Conservation (phyloP, 768 basidiomycete genomes). For the Serendipita indica region DNA sequence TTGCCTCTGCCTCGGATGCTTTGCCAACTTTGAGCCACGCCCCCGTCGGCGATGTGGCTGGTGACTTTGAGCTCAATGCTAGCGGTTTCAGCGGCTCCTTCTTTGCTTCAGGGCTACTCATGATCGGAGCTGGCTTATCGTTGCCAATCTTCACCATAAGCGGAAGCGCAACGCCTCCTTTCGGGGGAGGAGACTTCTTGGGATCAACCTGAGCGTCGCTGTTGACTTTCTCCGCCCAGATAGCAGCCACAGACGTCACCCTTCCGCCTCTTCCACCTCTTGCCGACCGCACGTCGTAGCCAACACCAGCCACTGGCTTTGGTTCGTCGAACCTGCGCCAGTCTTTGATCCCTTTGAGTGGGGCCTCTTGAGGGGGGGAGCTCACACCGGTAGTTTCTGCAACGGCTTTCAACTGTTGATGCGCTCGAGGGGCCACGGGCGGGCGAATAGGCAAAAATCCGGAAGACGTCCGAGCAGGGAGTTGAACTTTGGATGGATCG, state of each 20-base stretch:
- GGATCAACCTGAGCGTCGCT: constrained; percentile 3
- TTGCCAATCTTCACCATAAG: background rate
- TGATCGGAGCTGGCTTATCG: no score
- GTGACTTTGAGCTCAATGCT: background rate
- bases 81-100: constrained; percentile 12
- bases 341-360: background rate
- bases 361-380: background rate
- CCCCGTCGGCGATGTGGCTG: no score
- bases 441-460: constrained; percentile 1
- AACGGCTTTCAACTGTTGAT: background rate
- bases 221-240: constrained; percentile 41
- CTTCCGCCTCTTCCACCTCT: constrained; percentile 63
- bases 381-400: background rate
- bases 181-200: background rate
- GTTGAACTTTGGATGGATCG: constrained; percentile 1
- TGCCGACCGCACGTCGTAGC: constrained; percentile 58
- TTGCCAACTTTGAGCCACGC: no score
- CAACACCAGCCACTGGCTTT: constrained; percentile 26
- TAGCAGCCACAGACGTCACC: constrained; percentile 54
- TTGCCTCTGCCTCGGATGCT: no score
- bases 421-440: background rate
- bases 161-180: background rate
- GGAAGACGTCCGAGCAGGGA: background rate
- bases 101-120: constrained; percentile 10
- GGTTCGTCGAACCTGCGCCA: background rate